phyloP scores from a whole-genome alignment of 805 yeast species.

The Blastobotrys attinorum region DNA sequence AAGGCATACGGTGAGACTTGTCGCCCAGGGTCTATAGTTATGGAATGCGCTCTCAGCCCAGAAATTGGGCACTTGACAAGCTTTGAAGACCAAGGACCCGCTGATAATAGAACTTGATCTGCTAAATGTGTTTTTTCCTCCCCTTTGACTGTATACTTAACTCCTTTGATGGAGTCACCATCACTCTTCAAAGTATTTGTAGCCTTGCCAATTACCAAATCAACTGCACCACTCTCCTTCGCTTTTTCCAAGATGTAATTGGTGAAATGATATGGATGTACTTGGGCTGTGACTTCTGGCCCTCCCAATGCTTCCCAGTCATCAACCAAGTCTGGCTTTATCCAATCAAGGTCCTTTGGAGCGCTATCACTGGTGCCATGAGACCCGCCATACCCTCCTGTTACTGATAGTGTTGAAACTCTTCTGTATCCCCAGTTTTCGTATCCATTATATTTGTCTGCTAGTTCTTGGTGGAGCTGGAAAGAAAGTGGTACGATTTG shows the following conservation, averaged over 20 bases:
- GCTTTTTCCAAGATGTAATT: constrained; percentile 72
- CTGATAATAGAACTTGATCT: constrained; percentile 73
- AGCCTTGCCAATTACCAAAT: constrained; percentile 78
- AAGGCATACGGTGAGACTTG: constrained; percentile 90
- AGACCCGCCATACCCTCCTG: constrained; percentile 56
- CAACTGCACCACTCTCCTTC: constrained; percentile 74
- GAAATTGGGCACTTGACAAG: constrained; percentile 87
- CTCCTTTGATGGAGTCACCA: constrained; percentile 63
- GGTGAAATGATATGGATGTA: constrained; percentile 93
- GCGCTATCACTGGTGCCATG: not conserved
- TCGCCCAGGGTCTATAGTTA: constrained; percentile 74
- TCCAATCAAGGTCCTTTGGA: constrained; percentile 57
- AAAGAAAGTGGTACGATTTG: constrained; percentile 87
- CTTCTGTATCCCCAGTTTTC: constrained; percentile 90
- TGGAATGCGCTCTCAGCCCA: constrained; percentile 91
- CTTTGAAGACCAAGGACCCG: constrained; percentile 96
- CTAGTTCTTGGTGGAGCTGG: constrained; percentile 72
- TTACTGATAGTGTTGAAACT: constrained; percentile 76
- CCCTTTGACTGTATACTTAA: constrained; percentile 44
- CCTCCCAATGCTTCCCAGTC: constrained; percentile 52
- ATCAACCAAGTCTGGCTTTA: constrained; percentile 45
- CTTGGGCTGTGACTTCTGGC: constrained; percentile 86
- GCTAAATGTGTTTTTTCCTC: constrained; percentile 35
- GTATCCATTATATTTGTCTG: constrained; percentile 74
- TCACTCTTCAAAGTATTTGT: constrained; percentile 55